Base-by-base conservation (phyloP, 148 eudicot genomes). In the Simmondsia chinensis region DNA sequence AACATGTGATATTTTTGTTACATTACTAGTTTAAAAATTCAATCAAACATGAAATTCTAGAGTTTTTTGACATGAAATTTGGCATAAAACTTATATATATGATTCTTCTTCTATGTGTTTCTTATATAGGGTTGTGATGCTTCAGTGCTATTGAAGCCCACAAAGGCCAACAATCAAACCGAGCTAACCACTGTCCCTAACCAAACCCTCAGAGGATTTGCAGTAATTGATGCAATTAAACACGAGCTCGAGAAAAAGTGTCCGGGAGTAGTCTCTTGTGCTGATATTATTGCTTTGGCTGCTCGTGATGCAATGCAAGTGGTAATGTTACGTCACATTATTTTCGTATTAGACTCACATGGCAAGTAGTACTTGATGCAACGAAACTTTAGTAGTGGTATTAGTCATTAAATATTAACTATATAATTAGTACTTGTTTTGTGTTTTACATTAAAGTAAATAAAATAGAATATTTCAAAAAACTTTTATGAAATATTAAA, bases 221-320 rank as follows among this genome's bases (percentile, higher is more conserved):
- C 57, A 46, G 54, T 65, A 1, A 52, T 79, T 6, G 72, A 79
- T 11, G 66, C 59, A 5, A 72, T 61, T 33, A 74, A 79, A 64
- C 3, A 30, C 2, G 52, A 15, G 3, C 9, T 74, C 1, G 86
- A 79, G 19, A 31, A 21, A 9, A 9, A 39, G 29, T 79, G 86
- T 7, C 86, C 86, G 0, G 73, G 70, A 2, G 49, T 61, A 0
- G 86, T 79, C 4, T 79, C 86, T 2, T 79, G 86, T 14, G 75
- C 81, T 3, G 86, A 79, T 44, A 63, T 74, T 3, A 0, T 79
- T 13, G 55, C 68, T 8, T 50, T 79, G 25, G 72, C 72, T 12
- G 69, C 74, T 23, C 66, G 86, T 7, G 86, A 79, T 48, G 72
- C 86, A 0, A 33, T 64, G 11, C 4, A 8, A 6, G 6, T 40